Evolutionary conservation across 1,139 yeast species (phyloP).

Genomic region (Cylindricascospora bacillispora): DNA sequence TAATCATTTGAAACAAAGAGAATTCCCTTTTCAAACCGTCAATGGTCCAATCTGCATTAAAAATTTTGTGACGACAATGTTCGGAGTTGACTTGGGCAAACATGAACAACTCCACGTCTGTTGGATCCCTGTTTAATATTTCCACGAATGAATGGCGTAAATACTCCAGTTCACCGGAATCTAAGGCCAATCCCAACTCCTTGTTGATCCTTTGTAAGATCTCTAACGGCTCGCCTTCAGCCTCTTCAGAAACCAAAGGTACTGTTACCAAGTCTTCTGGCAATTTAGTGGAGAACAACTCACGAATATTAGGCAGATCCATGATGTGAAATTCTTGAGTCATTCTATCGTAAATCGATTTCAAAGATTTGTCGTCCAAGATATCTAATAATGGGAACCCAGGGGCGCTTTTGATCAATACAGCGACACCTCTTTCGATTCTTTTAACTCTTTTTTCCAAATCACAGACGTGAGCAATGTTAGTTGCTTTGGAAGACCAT

Average conservation of each 20-base stretch:
- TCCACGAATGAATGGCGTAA: slow-evolving; percentile 65
- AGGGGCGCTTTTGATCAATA: slow-evolving; percentile 55
- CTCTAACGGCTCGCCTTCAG: slow-evolving; percentile 28
- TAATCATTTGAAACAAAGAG: slow-evolving; percentile 85
- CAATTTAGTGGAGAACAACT: slow-evolving; percentile 61
- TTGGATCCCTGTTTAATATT: slow-evolving; percentile 77
- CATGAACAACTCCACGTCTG: slow-evolving; percentile 97
- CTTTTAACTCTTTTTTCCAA: slow-evolving; percentile 57
- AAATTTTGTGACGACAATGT: slow-evolving; percentile 98
- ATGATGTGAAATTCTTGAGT: slow-evolving; percentile 60
- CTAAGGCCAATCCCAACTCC: slow-evolving; percentile 81
- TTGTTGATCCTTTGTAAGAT: slow-evolving; percentile 68
- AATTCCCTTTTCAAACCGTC: slow-evolving; percentile 66
- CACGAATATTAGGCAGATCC: slow-evolving; percentile 48
- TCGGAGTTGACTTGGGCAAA: slow-evolving; percentile 99
- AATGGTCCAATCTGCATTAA: slow-evolving; percentile 97
- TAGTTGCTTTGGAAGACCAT: slow-evolving; percentile 98
- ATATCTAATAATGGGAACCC: slow-evolving; percentile 52
- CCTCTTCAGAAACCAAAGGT: slow-evolving; percentile 36
- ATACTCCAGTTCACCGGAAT: slow-evolving; percentile 84
- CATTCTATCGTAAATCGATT: slow-evolving; percentile 86
- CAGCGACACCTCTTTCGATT: slow-evolving; percentile 80
- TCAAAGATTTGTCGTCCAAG: slow-evolving; percentile 42
- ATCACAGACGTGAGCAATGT: slow-evolving; percentile 84
- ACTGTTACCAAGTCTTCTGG: slow-evolving; percentile 82